These are phyloP conservation scores for Phytophthora sp. DNA, from an alignment of 352 stramenopile species.

Conservation along the genomic window DNA sequence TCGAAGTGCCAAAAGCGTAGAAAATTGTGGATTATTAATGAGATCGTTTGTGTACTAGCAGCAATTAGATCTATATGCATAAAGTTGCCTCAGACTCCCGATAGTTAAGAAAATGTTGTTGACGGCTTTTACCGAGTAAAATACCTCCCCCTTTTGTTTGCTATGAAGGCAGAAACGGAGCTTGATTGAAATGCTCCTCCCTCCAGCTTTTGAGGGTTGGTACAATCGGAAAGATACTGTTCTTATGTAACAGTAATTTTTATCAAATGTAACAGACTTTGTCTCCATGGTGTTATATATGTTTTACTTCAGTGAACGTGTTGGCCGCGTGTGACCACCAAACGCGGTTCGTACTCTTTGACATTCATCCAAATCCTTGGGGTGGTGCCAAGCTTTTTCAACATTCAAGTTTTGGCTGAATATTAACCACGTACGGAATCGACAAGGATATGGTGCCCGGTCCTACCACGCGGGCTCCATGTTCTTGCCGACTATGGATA, in stretches of 20 bases:
- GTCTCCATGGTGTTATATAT: not conserved
- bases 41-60: not conserved
- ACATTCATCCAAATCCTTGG: slow-evolving; percentile 4
- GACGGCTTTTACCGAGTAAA: not conserved
- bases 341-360: slow-evolving; percentile 11
- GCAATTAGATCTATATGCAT: slow-evolving; percentile 1
- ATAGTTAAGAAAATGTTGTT: not conserved
- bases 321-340: slow-evolving; percentile 12
- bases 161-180: no score
- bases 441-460: no score
- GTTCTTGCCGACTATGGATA: no score
- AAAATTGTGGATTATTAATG: slow-evolving; percentile 15
- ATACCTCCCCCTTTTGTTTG: no score
- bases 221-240: slow-evolving; percentile 19
- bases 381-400: slow-evolving; percentile 5
- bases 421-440: no score
- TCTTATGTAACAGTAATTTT: no score
- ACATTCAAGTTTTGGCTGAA: no score
- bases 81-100: not conserved
- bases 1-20: slow-evolving; percentile 16
- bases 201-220: no score
- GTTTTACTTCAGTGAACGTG: slow-evolving; percentile 6
- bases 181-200: no score
- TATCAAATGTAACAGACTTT: not conserved
- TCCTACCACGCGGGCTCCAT: no score